A percentile compares a stretch with the other conserved stretches of the same genome.
Conservation (phyloP, 768 basidiomycete species). For the Kwoniella bestiolae region DNA sequence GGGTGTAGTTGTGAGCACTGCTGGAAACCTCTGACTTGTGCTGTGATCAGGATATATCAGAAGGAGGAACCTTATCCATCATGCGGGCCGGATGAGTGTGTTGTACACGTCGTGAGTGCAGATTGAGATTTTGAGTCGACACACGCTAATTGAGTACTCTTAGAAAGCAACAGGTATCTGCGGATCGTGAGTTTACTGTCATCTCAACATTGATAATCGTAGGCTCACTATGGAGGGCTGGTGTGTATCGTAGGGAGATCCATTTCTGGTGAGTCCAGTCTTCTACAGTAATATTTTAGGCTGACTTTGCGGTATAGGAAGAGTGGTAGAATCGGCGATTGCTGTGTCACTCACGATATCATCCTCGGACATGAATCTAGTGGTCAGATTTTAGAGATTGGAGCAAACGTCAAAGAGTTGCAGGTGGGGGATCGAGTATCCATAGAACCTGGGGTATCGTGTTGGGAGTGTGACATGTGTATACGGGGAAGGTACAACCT, state of each 20-base stretch:
- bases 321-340: conserved; percentile 38
- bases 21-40: neutral
- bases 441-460: conserved; percentile 43
- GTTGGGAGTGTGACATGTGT: conserved; percentile 39
- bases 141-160: too few species aligned
- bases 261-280: conserved; percentile 37
- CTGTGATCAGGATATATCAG: conserved; percentile 31
- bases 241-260: conserved; percentile 23
- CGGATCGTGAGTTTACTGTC: conserved; percentile 31
- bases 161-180: conserved; percentile 41
- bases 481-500: conserved; percentile 39
- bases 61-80: conserved; percentile 39
- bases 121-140: neutral
- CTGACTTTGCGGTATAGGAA: conserved; percentile 21
- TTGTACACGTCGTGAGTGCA: conserved; percentile 38
- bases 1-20: neutral
- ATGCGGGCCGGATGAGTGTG: conserved; percentile 31
- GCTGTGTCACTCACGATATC: conserved; percentile 39
- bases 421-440: conserved; percentile 41
- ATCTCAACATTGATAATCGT: neutral
- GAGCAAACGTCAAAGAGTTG: conserved; percentile 31
- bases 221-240: neutral
- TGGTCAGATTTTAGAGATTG: conserved; percentile 39
- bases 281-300: too few species aligned
- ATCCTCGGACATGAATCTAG: conserved; percentile 45